phyloP scores from a whole-genome alignment of 441 rosid genomes.

The Mallotus japonicus region DNA sequence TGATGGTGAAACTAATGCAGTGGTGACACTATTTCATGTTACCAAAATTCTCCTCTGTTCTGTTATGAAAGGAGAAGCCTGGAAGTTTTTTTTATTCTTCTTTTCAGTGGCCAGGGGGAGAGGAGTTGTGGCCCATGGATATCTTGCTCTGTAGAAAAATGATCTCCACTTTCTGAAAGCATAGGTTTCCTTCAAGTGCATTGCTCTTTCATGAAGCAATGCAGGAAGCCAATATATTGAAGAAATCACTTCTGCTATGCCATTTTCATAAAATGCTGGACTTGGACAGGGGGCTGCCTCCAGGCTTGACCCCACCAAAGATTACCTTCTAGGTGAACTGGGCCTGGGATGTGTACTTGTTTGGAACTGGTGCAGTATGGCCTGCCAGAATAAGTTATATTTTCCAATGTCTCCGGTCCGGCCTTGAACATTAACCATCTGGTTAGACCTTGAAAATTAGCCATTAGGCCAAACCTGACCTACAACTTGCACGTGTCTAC shows the following conservation, averaged over 20 bases:
- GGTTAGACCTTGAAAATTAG: background rate
- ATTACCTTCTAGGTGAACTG: background rate
- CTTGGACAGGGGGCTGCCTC: background rate
- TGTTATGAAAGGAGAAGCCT: background rate
- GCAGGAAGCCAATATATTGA: background rate
- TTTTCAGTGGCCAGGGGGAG: background rate
- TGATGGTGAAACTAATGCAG: background rate
- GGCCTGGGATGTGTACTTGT: background rate
- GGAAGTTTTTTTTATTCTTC: background rate
- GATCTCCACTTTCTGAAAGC: background rate
- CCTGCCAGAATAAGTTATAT: background rate
- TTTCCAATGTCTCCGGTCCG: background rate
- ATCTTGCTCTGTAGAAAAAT: background rate
- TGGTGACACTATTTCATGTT: background rate
- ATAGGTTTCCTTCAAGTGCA: background rate
- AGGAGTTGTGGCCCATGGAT: background rate
- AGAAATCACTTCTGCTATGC: background rate
- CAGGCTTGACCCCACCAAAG: background rate
- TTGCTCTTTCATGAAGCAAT: background rate
- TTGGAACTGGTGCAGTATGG: background rate
- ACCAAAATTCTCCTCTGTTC: background rate
- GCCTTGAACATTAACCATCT: background rate
- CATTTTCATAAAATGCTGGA: background rate
- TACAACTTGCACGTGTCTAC: background rate
- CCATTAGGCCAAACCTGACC: background rate